Evolutionary conservation across 2,329 filamentous ascomycete genomes (phyloP), one percentile per base, ranked within the genome.

Genomic region (Beauveria rudraprayagi): DNA sequence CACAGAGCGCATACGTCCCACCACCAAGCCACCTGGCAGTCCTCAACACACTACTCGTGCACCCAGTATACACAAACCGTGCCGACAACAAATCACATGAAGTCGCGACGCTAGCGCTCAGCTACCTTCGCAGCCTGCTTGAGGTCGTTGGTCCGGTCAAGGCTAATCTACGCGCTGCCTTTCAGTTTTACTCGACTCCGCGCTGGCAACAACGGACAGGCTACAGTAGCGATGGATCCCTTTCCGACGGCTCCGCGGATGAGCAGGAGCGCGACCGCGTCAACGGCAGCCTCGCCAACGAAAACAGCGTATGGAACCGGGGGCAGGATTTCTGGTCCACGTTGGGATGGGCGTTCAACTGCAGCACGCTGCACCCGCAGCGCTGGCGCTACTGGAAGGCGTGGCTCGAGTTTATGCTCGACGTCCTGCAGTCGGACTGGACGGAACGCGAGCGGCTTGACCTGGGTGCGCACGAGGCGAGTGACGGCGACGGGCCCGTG

Each of bases 331-430:
- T 97, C 68, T 99, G 94, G 91, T 83, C 86, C 47, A 83, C 90
- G 0, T 82, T 94, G 0, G 94, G 93, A 3, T 97, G 94, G 94
- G 89, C 90, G 0, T 92, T 97, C 72, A 94, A 93, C 70, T 97
- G 93, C 75, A 92, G 91, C 56, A 81, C 89, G 1, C 72, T 82
- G 37, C 80, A 93, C 66, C 85, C 85, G 1, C 80, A 83, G 46
- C 82, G 93, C 22, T 97, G 94, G 93, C 81, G 80, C 55, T 82
- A 86, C 69, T 97, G 92, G 92, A 85, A 82, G 66, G 74, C 84
- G 8, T 96, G 91, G 89, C 77, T 97, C 16, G 83, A 87, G 40
- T 86, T 89, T 63, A 88, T 96, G 80, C 73, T 95, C 5, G 88
- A 92, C 67, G 84, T 89, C 7, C 76, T 97, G 14, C 88, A 94